Evolutionary conservation across 345 rosid genomes (phyloP).

Genomic region (Gynandropsis gynandra): DNA sequence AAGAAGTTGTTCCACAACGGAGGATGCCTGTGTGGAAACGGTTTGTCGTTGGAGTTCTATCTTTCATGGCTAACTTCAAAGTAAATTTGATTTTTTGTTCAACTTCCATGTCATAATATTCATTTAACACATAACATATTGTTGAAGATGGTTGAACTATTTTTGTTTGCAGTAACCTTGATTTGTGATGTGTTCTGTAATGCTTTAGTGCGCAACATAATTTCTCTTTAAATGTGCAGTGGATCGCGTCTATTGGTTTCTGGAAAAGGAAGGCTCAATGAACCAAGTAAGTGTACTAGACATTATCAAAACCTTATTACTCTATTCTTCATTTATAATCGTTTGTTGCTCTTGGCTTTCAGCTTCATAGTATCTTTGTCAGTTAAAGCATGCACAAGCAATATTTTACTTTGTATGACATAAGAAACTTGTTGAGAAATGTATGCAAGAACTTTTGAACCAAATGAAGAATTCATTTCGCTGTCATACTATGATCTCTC

Average conservation of each 20-base stretch:
- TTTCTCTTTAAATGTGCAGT: conserved; percentile 38
- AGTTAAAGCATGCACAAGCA: neutral
- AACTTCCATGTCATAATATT: neutral
- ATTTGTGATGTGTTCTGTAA: neutral
- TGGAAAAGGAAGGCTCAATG: conserved; percentile 76
- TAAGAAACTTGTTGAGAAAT: too few species aligned
- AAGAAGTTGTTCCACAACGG: conserved; percentile 55
- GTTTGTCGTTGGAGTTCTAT: conserved; percentile 35
- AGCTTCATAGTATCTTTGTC: neutral
- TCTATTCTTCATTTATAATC: conserved; percentile 5
- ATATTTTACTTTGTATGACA: neutral
- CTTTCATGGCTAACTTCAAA: conserved; percentile 61
- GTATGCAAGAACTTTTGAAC: too few species aligned
- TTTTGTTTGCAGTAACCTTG: neutral
- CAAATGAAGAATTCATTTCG: too few species aligned
- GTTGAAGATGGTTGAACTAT: conserved; percentile 5
- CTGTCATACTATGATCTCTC: too few species aligned
- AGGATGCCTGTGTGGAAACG: conserved; percentile 41
- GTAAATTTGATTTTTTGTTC: conserved; percentile 30
- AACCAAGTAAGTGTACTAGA: conserved; percentile 63
- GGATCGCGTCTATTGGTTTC: conserved; percentile 55
- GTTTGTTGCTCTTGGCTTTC: neutral
- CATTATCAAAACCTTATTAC: conserved; percentile 1
- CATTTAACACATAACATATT: neutral
- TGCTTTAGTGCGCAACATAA: neutral